Evolutionary conservation across 306 rosid species (phyloP).

Genomic region (Quillaja saponaria): DNA sequence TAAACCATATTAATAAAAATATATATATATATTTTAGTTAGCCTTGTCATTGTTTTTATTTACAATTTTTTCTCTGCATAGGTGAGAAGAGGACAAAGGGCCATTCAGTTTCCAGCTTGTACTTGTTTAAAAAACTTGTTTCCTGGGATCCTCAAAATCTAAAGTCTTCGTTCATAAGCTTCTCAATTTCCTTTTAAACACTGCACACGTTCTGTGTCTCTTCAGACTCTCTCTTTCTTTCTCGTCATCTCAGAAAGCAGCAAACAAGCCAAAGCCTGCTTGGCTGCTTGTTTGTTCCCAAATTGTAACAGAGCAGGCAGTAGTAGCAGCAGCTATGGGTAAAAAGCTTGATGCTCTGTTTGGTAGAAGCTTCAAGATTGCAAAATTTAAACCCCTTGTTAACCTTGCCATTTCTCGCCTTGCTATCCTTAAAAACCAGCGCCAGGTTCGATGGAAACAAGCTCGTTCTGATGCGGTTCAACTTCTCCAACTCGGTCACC

Average conservation of each 20-base stretch:
- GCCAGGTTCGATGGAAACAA: slow-evolving; percentile 50
- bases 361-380: slow-evolving; percentile 58
- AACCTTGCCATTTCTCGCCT: slow-evolving; percentile 77
- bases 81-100: too few species aligned
- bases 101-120: too few species aligned
- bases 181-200: not conserved
- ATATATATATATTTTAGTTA: too few species aligned
- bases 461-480: slow-evolving; percentile 70
- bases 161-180: too few species aligned
- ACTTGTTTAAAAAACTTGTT: too few species aligned
- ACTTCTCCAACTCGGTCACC: slow-evolving; percentile 72
- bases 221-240: slow-evolving; percentile 9
- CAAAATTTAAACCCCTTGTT: slow-evolving; percentile 56
- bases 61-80: too few species aligned
- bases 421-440: slow-evolving; percentile 63
- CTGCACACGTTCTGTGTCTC: not conserved
- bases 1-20: too few species aligned
- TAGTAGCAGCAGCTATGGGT: slow-evolving; percentile 53
- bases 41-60: too few species aligned
- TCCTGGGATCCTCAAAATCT: too few species aligned
- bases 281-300: slow-evolving; percentile 14
- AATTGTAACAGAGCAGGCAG: not conserved
- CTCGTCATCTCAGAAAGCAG: slow-evolving; percentile 2
- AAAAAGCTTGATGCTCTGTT: slow-evolving; percentile 69
- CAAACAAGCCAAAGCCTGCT: slow-evolving; percentile 22